A percentile compares a stretch with the other conserved stretches of the same genome.
Conservation (phyloP, 2,329 filamentous ascomycete species). For the Colletotrichum higginsianum region DNA sequence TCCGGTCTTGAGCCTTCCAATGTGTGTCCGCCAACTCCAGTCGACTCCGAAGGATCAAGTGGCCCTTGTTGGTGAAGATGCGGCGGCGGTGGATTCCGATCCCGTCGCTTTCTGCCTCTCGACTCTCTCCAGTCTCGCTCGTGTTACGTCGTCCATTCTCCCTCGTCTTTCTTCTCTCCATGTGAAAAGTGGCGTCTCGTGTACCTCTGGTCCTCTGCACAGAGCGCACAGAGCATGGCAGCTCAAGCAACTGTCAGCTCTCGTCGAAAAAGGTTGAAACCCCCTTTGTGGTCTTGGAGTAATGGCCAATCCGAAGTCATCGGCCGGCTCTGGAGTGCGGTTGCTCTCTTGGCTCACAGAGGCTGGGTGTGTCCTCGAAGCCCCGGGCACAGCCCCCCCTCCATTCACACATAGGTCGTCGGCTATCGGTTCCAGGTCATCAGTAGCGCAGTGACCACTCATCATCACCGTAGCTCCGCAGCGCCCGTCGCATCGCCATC, state of each 20-base stretch:
- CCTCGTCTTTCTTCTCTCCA: not conserved
- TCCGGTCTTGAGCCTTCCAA: conserved; percentile 12
- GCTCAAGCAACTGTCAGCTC: conserved; percentile 12
- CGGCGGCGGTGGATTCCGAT: not conserved
- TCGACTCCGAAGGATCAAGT: not conserved
- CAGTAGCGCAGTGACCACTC: conserved; percentile 5
- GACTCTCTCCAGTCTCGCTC: not conserved
- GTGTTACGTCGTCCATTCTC: conserved; percentile 13
- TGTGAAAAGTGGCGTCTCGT: not conserved
- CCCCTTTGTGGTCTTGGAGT: not conserved
- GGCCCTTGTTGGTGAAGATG: conserved; percentile 6
- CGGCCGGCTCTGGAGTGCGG: not conserved
- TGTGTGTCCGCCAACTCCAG: conserved; percentile 4
- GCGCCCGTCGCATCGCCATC: not conserved
- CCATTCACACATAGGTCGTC: not conserved
- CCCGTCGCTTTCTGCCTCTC: not conserved
- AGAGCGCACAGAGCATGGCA: conserved; percentile 18
- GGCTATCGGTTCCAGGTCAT: conserved; percentile 7
- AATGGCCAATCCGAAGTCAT: conserved; percentile 14
- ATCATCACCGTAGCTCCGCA: conserved; percentile 4
- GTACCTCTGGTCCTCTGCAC: not conserved
- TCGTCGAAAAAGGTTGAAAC: not conserved
- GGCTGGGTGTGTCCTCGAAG: conserved; percentile 14
- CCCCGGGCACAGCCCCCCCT: conserved; percentile 24
- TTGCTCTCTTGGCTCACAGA: conserved; percentile 12